A percentile compares a stretch with the other conserved stretches of the same genome.
phyloP scores from a whole-genome alignment of 1,139 yeast genomes.

The Blastobotrys arbuscula region DNA sequence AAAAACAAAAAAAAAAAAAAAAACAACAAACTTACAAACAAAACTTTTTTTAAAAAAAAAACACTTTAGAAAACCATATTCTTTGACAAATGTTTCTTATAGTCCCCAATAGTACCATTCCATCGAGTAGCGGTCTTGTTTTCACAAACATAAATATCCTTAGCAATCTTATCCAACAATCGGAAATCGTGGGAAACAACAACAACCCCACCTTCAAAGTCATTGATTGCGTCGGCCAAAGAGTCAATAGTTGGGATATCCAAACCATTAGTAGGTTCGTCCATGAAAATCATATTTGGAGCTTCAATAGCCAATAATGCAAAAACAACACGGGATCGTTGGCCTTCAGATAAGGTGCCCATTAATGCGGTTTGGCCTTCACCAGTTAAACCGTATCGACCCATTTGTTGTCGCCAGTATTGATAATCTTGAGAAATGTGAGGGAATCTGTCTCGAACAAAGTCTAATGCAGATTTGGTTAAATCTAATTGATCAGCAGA shows the following conservation, averaged over 20 bases:
- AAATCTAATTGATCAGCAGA: conserved; percentile 97
- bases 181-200: conserved; percentile 99
- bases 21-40: not conserved
- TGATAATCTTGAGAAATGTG: conserved; percentile 93
- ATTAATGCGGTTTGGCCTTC: conserved; percentile 98
- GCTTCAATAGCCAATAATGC: conserved; percentile 92
- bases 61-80: conserved; percentile 44
- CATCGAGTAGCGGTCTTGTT: conserved; percentile 92
- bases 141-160: conserved; percentile 94
- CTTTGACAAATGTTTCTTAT: conserved; percentile 89
- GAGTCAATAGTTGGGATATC: conserved; percentile 98
- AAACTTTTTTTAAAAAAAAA: not conserved
- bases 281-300: conserved; percentile 90
- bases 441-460: conserved; percentile 91
- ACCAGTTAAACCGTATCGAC: conserved; percentile 98
- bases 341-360: conserved; percentile 99
- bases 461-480: conserved; percentile 91
- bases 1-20: not conserved
- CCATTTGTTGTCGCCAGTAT: conserved; percentile 98
- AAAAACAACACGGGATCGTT: conserved; percentile 97
- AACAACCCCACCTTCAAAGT: conserved; percentile 95
- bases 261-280: conserved; percentile 99
- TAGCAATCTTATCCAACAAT: conserved; percentile 92
- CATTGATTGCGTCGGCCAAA: conserved; percentile 90
- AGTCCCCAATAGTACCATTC: conserved; percentile 86